phyloP scores from a whole-genome alignment of 2,329 filamentous ascomycete species.

The Blastomyces percursus region DNA sequence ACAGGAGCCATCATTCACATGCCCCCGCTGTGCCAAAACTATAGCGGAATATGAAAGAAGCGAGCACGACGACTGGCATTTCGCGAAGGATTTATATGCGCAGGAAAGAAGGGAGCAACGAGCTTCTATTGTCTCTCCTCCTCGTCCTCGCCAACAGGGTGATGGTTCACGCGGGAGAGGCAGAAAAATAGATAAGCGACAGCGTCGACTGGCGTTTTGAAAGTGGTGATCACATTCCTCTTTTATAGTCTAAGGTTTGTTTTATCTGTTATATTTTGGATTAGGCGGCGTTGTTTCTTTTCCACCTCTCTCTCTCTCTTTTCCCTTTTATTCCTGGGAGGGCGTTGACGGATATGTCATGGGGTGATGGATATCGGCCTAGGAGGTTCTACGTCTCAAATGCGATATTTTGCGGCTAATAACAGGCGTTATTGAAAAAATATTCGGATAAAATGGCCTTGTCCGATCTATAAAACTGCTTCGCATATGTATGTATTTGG shows the following conservation, averaged over 20 bases:
- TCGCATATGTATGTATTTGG: no score
- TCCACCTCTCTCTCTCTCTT: no score
- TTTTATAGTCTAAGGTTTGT: not conserved
- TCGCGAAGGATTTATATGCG: constrained; percentile 62
- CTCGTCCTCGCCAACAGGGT: not conserved
- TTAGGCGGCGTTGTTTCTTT: not conserved
- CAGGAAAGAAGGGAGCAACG: constrained; percentile 7
- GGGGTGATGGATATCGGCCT: not conserved
- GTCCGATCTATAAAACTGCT: not conserved
- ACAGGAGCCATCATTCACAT: constrained; percentile 35
- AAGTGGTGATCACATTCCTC: not conserved
- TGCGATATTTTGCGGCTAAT: not conserved
- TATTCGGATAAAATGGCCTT: not conserved
- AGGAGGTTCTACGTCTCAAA: not conserved
- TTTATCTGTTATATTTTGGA: not conserved
- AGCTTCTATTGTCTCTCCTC: not conserved
- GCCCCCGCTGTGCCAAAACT: constrained; percentile 54
- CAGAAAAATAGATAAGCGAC: constrained; percentile 10
- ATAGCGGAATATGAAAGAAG: constrained; percentile 50
- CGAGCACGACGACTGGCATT: constrained; percentile 89
- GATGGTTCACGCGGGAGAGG: not conserved
- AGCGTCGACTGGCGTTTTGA: constrained; percentile 14
- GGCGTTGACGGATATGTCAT: not conserved
- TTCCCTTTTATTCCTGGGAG: not conserved
- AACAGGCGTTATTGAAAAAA: not conserved